Percentiles rank a stretch among this genome's conserved stretches.
phyloP scores from a whole-genome alignment of 2,329 filamentous ascomycete species.

The Xylariaceae sp. region DNA sequence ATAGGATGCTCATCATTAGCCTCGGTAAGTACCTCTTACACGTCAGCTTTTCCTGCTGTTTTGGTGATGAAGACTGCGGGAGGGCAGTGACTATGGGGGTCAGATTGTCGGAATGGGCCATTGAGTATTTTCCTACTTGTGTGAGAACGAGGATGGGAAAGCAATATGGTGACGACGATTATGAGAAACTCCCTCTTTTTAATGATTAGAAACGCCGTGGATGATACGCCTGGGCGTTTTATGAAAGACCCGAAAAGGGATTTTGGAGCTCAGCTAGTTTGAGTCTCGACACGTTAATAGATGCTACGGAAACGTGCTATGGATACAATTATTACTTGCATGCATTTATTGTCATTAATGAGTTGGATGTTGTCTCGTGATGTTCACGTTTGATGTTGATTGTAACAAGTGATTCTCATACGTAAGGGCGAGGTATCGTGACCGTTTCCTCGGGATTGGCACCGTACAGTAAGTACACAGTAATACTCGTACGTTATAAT shows the following conservation, averaged over 20 bases:
- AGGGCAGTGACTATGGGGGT: background rate
- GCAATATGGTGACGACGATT: background rate
- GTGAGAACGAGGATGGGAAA: background rate
- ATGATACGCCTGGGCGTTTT: background rate
- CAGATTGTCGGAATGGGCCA: background rate
- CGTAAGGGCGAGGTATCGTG: too few relatives aligned
- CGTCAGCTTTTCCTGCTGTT: background rate
- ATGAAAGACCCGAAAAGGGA: background rate
- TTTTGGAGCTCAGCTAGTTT: constrained; percentile 16
- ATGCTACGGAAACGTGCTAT: background rate
- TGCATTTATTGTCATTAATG: background rate
- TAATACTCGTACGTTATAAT: too few relatives aligned
- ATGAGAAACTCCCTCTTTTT: background rate
- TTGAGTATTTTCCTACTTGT: background rate
- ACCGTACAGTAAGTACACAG: too few relatives aligned
- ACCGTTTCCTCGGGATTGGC: too few relatives aligned
- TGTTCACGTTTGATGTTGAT: background rate
- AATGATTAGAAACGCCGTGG: background rate
- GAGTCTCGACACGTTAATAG: constrained; percentile 8
- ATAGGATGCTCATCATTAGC: constrained; percentile 13
- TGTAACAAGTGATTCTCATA: too few relatives aligned
- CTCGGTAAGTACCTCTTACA: background rate
- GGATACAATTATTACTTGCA: constrained; percentile 9
- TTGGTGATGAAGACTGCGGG: background rate
- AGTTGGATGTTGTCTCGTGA: background rate